Conservation (phyloP, 345 rosid species). For the Salix dunnii region DNA sequence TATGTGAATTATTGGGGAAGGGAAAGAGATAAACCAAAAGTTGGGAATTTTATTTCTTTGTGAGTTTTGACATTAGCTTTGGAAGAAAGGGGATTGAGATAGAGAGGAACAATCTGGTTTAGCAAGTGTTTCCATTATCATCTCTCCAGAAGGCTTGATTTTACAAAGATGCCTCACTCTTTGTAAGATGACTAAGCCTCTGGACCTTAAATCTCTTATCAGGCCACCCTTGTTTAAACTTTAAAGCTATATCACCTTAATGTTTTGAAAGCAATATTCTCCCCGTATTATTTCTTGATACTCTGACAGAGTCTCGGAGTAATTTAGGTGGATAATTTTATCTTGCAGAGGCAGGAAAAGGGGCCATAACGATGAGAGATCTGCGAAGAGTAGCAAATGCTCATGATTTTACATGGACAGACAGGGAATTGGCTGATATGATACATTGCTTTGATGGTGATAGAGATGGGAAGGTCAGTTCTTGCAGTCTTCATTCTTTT, state of each 20-base stretch:
- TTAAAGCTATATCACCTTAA: neutral
- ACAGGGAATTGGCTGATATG: slow-evolving; percentile 71
- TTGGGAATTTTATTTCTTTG: neutral
- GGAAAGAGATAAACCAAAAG: neutral
- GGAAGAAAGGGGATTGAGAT: neutral
- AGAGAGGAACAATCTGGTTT: neutral
- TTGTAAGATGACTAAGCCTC: neutral
- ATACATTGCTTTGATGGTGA: slow-evolving; percentile 63
- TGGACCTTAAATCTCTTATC: neutral
- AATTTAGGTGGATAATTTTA: slow-evolving; percentile 11
- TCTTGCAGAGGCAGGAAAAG: slow-evolving; percentile 62
- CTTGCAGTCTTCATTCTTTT: neutral
- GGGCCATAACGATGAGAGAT: slow-evolving; percentile 51
- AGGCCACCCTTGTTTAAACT: no score
- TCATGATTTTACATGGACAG: slow-evolving; percentile 75
- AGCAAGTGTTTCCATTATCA: neutral
- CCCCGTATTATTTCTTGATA: neutral
- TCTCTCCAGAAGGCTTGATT: neutral
- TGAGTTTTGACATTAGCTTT: neutral
- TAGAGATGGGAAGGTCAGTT: slow-evolving; percentile 63
- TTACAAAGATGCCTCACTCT: neutral
- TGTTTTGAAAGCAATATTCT: neutral
- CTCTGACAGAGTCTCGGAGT: neutral
- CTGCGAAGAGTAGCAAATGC: slow-evolving; percentile 45
- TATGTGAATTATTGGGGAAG: neutral